Conservation (phyloP, 192 early-diverging fungal genomes). For the Podila epicladia region DNA sequence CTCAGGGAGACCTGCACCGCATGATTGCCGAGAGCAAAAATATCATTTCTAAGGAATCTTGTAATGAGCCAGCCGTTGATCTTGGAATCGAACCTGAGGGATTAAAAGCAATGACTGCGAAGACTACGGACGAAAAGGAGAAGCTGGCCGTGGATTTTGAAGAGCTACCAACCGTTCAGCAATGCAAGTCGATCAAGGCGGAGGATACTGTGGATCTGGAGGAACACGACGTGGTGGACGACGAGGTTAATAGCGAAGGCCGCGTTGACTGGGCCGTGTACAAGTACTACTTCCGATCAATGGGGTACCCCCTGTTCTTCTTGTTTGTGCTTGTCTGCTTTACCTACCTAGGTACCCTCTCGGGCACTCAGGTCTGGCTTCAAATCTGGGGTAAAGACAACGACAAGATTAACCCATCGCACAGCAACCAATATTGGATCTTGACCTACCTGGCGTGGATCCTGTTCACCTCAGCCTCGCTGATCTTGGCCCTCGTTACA, state of each 20-base stretch:
- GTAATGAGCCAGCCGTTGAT: slow-evolving; percentile 12
- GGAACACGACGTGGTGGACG: slow-evolving; percentile 27
- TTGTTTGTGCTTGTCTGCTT: slow-evolving; percentile 1
- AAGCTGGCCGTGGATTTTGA: neutral
- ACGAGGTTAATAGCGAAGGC: slow-evolving; percentile 21
- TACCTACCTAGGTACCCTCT: neutral
- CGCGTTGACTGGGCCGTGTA: slow-evolving; percentile 40
- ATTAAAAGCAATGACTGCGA: slow-evolving; percentile 6
- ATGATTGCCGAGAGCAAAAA: slow-evolving; percentile 59
- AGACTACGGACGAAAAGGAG: neutral
- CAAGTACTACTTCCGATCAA: slow-evolving; percentile 22
- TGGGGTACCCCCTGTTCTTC: neutral
- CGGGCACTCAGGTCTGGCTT: neutral
- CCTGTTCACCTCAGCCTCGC: slow-evolving; percentile 3
- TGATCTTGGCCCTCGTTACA: slow-evolving; percentile 21
- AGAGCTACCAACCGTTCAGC: slow-evolving; percentile 15
- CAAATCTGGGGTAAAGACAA: neutral
- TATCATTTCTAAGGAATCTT: neutral
- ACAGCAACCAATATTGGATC: slow-evolving; percentile 19
- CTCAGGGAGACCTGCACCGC: slow-evolving; percentile 64
- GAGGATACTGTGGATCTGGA: slow-evolving; percentile 17
- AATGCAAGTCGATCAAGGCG: slow-evolving; percentile 21
- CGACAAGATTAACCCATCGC: neutral
- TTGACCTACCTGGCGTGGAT: slow-evolving; percentile 28
- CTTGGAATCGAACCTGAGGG: slow-evolving; percentile 16